Evolutionary conservation across 768 basidiomycete genomes (phyloP).

Genomic region (Roridomyces roridus): DNA sequence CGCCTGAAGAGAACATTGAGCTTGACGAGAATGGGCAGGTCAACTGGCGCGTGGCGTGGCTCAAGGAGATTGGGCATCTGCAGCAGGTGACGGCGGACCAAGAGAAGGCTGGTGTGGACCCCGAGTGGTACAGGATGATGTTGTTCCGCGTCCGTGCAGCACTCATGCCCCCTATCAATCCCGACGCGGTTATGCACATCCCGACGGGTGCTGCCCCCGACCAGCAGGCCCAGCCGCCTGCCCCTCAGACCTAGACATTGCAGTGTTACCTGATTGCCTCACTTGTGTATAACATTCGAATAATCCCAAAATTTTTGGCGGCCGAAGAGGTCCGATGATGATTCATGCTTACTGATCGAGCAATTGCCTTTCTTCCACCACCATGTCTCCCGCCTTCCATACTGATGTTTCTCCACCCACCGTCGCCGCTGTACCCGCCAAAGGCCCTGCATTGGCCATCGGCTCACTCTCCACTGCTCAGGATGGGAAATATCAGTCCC

Average conservation of each 20-base stretch:
- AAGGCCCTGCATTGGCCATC: constrained; percentile 68
- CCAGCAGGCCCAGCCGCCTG: constrained; percentile 45
- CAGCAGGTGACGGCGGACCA: constrained; percentile 82
- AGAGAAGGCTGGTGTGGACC: constrained; percentile 80
- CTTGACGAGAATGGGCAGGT: constrained; percentile 81
- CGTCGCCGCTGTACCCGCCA: constrained; percentile 27
- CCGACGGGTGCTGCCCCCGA: constrained; percentile 46
- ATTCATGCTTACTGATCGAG: no score
- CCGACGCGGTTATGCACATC: constrained; percentile 49
- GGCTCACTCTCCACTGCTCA: constrained; percentile 81
- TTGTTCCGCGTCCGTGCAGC: constrained; percentile 76
- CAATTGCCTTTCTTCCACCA: background rate
- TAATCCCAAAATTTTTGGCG: background rate
- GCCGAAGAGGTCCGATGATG: background rate
- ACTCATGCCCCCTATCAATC: constrained; percentile 66
- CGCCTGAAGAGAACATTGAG: constrained; percentile 69
- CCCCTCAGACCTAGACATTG: constrained; percentile 27
- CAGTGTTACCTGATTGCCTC: background rate
- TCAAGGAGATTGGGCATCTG: constrained; percentile 79
- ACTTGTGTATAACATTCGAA: background rate
- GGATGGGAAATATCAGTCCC: constrained; percentile 78
- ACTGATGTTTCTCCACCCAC: constrained; percentile 34
- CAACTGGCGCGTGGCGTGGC: constrained; percentile 81
- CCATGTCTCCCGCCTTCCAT: constrained; percentile 71
- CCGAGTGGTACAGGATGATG: constrained; percentile 90